Base-by-base conservation (phyloP, 805 yeast genomes). In the Yarrowia porcina region DNA sequence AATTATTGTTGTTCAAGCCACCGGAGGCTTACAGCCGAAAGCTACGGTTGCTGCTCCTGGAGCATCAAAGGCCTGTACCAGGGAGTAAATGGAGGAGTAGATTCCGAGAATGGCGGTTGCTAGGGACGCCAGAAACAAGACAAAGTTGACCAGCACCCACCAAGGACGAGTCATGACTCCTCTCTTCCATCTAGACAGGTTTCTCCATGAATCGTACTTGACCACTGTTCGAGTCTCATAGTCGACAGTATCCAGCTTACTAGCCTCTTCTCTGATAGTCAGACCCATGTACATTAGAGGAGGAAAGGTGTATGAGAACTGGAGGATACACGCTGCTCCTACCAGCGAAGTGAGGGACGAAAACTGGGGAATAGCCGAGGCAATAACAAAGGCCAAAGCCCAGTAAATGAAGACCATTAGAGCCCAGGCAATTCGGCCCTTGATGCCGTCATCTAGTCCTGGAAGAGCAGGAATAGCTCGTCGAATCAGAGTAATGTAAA, bases 261-360 rank as follows among this genome's bases (percentile, higher is more conserved):
- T 21, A 12, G 42, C 63, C 25, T 62, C 63, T 25, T 54, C 60
- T 28, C 54, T 64, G 13, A 62, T 56, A 5, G 63, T 62, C 28
- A 56, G 9, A 4, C 52, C 64, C 42, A 41, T 32, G 30, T 41
- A 49, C 64, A 62, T 39, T 32, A 62, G 30, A 6, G 64, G 64
- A n/a, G 80, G 80, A 69, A 77, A 72, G 12, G 79, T 77, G 69
- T 77, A 77, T 32, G 78, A 73, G 70, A 77, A 77, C 66, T 76
- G 77, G 63, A 76, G 71, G 41, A 76, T 76, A 66, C 79, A 76
- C 65, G 76, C 68, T 4, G 79, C 75, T 61, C 79, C 80, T 21
- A 77, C 69, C 33, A 77, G 67, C 5, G 72, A 57, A n/a, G 74
- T 72, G 41, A 77, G 67, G 23, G 72, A 71, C 23, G 73, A 67